A percentile compares a stretch with the other conserved stretches of the same genome.
Conservation (phyloP, 495 filamentous ascomycete genomes). For the Talaromyces nanjingensis region DNA sequence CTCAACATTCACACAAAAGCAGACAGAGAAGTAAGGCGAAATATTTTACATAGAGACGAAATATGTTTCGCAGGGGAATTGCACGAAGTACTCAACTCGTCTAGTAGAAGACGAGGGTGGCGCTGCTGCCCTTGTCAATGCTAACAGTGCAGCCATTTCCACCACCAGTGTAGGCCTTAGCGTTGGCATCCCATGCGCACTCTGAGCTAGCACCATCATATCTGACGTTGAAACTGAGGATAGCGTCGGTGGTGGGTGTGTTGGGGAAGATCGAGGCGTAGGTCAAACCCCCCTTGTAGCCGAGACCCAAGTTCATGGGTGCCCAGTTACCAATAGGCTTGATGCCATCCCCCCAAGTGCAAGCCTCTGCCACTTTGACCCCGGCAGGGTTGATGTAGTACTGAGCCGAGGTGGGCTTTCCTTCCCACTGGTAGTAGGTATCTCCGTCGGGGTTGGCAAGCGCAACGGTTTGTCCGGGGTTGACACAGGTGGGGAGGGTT, state of each 20-base stretch:
- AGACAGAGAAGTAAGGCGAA: background rate
- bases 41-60: background rate
- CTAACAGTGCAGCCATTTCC: slow-evolving; percentile 63
- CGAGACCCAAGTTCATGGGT: slow-evolving; percentile 81
- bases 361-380: slow-evolving; percentile 55
- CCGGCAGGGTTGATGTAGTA: slow-evolving; percentile 93
- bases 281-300: slow-evolving; percentile 57
- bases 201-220: slow-evolving; percentile 55
- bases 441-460: slow-evolving; percentile 67
- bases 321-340: slow-evolving; percentile 73
- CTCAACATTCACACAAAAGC: background rate
- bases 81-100: background rate
- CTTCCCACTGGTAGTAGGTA: slow-evolving; percentile 71
- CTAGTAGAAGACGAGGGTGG: background rate
- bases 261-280: slow-evolving; percentile 80
- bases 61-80: background rate
- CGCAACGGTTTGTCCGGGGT: slow-evolving; percentile 45
- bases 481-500: slow-evolving; percentile 64
- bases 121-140: background rate
- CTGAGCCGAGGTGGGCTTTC: slow-evolving; percentile 74
- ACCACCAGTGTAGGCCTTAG: slow-evolving; percentile 47
- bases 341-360: slow-evolving; percentile 67
- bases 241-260: slow-evolving; percentile 51
- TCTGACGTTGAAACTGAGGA: slow-evolving; percentile 67
- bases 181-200: slow-evolving; percentile 66